These are phyloP conservation scores for Tuber aestivum DNA, from an alignment of 495 filamentous ascomycete genomes.

Conservation along the genomic window DNA sequence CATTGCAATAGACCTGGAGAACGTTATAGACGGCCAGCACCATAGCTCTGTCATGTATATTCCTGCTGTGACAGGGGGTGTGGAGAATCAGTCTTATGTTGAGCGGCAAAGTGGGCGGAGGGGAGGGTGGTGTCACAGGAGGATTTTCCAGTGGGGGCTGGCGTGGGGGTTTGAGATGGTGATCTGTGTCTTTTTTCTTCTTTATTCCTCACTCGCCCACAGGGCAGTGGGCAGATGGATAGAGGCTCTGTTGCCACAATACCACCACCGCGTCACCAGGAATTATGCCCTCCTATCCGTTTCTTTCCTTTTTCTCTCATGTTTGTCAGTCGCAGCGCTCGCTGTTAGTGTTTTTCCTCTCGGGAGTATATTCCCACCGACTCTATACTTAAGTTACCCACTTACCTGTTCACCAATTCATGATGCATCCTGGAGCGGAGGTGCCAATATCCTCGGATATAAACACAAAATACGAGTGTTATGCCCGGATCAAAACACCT, in stretches of 20 bases:
- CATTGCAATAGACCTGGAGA: too few species aligned
- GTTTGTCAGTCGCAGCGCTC: not conserved
- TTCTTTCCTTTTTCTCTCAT: not conserved
- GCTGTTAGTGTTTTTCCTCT: not conserved
- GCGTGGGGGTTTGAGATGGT: conserved; percentile 40
- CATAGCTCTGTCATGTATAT: conserved; percentile 84
- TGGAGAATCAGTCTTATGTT: conserved; percentile 65
- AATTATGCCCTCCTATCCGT: not conserved
- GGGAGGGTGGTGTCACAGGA: conserved; percentile 58
- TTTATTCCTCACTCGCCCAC: not conserved
- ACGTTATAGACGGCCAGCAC: too few species aligned
- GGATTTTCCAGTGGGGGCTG: conserved; percentile 66
- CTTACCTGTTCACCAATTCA: too few species aligned
- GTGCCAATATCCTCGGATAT: too few species aligned
- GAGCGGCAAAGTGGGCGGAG: conserved; percentile 62
- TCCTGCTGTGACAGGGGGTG: conserved; percentile 72
- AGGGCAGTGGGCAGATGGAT: not conserved
- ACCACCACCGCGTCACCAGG: not conserved
- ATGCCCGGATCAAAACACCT: too few species aligned
- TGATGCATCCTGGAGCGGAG: too few species aligned
- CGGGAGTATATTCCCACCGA: not conserved
- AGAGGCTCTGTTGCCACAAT: not conserved
- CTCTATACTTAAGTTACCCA: not conserved
- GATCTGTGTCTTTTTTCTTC: not conserved
- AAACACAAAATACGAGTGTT: too few species aligned